Evolutionary conservation across 2,329 filamentous ascomycete species (phyloP), one percentile per base, ranked within the genome.

Genomic region (Decorospora gaudefroyi): DNA sequence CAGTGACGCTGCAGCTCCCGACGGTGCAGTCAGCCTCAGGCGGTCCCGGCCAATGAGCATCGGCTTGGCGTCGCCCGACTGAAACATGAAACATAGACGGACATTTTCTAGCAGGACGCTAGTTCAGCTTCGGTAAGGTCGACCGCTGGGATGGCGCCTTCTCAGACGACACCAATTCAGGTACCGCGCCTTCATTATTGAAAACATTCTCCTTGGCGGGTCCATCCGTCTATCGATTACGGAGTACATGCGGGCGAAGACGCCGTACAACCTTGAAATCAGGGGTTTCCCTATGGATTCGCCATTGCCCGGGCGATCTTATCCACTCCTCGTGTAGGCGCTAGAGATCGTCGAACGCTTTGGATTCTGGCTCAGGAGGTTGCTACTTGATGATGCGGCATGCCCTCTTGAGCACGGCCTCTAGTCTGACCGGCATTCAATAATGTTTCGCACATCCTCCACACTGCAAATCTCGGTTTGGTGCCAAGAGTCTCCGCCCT

Each of bases 21-120:
- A 51, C 49, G 49, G 30, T 42, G 38, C 49, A 34, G 52, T 59
- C 56, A 59, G 57, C 52, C 52, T 58, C 45, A 46, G 33, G 50
- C 42, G 43, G 46, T 33, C 15, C 8, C 19, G 41, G 39, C 65
- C 62, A 69, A 67, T 69, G 46, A 64, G 21, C 15, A 3, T 7
- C 11, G 18, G 23, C 10, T 21, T 36, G 34, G 23, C 26, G 35
- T 34, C 42, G 47, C 49, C 44, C 51, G 28, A 31, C 37, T 50
- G 46, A 55, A 61, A 66, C 59, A 42, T 66, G 62, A 68, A 67
- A 68, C 64, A 57, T 42, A 54, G 55, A 55, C 57, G 53, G 34
- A 44, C 37, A 26, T 39, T 42, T 42, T 50, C n/a, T 54, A 59
- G 57, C 53, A 49, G 55, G 27, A n/a, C 46, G 21, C 58, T 57